phyloP scores from a whole-genome alignment of 768 basidiomycete species.

The Austroboletus eburneus region DNA sequence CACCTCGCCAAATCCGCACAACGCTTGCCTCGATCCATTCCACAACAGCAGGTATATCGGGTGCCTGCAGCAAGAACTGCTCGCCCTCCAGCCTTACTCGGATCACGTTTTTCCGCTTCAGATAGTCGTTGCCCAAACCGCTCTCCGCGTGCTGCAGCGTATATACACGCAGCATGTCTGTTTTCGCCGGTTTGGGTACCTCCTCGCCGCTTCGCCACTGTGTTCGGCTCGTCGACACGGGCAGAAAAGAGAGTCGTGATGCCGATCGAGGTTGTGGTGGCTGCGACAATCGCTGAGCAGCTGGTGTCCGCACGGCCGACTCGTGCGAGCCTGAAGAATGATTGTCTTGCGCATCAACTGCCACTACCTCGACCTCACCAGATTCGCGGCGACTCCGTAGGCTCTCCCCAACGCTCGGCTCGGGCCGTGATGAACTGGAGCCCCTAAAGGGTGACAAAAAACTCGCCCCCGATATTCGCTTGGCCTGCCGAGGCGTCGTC shows the following conservation, averaged over 20 bases:
- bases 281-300: conserved; percentile 11
- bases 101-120: conserved; percentile 92
- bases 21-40: conserved; percentile 88
- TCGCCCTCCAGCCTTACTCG: conserved; percentile 90
- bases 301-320: conserved; percentile 11
- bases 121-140: conserved; percentile 91
- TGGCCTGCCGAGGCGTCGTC: conserved; percentile 16
- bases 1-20: conserved; percentile 2
- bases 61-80: conserved; percentile 92
- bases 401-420: conserved; percentile 9
- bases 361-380: conserved; percentile 19
- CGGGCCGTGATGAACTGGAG: conserved; percentile 8
- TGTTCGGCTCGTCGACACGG: conserved; percentile 13
- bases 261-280: conserved; percentile 14
- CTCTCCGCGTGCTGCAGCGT: conserved; percentile 89
- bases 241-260: conserved; percentile 23
- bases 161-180: conserved; percentile 65
- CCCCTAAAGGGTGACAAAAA: conserved; percentile 27
- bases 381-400: conserved; percentile 6
- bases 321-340: conserved; percentile 21
- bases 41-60: conserved; percentile 78
- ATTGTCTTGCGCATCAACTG: conserved; percentile 21
- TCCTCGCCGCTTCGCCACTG: conserved; percentile 20
- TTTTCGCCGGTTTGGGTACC: conserved; percentile 41
- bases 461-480: conserved; percentile 26